Evolutionary conservation across 495 filamentous ascomycete species (phyloP), one percentile per base, ranked within the genome.

Genomic region (Xylaria acuta): DNA sequence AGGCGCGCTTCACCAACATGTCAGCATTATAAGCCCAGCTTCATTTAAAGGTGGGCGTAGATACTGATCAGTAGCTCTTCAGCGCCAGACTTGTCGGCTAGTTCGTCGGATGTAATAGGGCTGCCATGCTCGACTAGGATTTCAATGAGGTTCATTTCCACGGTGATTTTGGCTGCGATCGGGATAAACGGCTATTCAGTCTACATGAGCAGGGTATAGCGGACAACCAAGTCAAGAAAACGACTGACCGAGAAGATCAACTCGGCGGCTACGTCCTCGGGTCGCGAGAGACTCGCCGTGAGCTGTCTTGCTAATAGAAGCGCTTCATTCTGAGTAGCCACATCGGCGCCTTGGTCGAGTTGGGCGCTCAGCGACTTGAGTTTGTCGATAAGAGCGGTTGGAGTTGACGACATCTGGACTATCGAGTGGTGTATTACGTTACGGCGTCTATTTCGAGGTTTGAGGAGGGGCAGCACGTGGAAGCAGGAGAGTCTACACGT

Each of bases 91-190:
- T 32, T 56, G 9, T 53, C 38, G 5, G 74, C 73, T 9, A 77
- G 56, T 14, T 77, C 64, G n/a, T 49, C 56, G 12, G 75, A 62
- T 12, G 75, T 67, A 30, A 75, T 75, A 40, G 41, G 6, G 49
- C 58, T 54, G n/a, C 54, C 41, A 45, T 64, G 20, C 1, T 69
- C 45, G 20, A 72, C 68, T 18, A 74, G 67, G 40, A 74, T 68
- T n/a, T 70, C 43, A 34, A 75, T 72, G 16, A 77, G 25, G 27
- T 75, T 77, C 51, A 77, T 64, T 43, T 75, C 74, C 6, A 77
- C 47, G 2, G 75, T 70, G 43, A 75, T 68, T 67, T 72, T 62
- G 62, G 56, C 65, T 51, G 73, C 72, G 69, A 77, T 76, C 22
- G 58, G 71, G 7, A 65, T 65, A 6, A 67, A 72, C 4, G 74